Percentiles rank a stretch among this genome's conserved stretches.
Conservation (phyloP, 2,329 filamentous ascomycete species). For the Fusarium piperis region DNA sequence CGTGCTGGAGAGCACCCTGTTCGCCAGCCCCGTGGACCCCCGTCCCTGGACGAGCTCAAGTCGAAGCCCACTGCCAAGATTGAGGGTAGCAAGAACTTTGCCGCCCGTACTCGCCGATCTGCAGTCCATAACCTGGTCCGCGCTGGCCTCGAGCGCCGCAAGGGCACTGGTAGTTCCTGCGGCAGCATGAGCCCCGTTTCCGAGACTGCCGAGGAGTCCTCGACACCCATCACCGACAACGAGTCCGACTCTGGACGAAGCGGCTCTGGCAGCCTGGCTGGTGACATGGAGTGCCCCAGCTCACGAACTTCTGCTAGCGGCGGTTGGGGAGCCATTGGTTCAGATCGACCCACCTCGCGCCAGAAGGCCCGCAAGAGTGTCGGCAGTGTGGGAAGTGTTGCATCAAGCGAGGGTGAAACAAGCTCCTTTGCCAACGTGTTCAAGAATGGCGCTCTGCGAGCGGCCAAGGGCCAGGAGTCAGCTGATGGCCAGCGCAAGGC, state of each 20-base stretch:
- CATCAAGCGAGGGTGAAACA: constrained; percentile 58
- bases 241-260: constrained; percentile 77
- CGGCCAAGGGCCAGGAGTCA: constrained; percentile 63
- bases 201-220: constrained; percentile 75
- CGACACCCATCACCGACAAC: constrained; percentile 77
- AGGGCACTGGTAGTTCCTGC: constrained; percentile 74
- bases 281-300: constrained; percentile 75
- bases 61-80: constrained; percentile 90
- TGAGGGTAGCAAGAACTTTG: constrained; percentile 98
- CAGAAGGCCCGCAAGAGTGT: constrained; percentile 71
- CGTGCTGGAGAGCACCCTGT: constrained; percentile 94
- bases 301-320: constrained; percentile 80
- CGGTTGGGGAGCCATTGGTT: constrained; percentile 82
- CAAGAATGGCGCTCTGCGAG: constrained; percentile 65
- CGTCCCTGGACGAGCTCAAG: constrained; percentile 88
- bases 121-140: constrained; percentile 92
- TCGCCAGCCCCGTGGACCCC: constrained; percentile 92
- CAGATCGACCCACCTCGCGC: constrained; percentile 79
- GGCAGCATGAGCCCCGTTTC: constrained; percentile 91
- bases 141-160: constrained; percentile 87
- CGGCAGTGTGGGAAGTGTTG: constrained; percentile 73
- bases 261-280: constrained; percentile 82
- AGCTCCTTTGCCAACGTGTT: constrained; percentile 74
- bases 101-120: constrained; percentile 87
- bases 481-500: constrained; percentile 78